phyloP scores from a whole-genome alignment of 192 early-diverging fungal genomes.

The Backusella mclennaniae region DNA sequence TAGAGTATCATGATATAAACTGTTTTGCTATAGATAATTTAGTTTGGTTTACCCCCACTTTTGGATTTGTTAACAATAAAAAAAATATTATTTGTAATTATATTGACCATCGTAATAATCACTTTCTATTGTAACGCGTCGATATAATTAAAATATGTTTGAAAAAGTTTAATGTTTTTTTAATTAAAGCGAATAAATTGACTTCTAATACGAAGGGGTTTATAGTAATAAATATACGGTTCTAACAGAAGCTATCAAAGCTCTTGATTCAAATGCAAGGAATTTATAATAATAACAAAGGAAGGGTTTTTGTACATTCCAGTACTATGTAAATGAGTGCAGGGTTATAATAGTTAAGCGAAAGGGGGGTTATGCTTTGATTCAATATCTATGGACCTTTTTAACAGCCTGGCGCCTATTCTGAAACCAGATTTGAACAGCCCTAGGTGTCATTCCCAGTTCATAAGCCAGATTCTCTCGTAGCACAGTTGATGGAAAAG shows the following conservation, averaged over 20 bases:
- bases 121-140: no score
- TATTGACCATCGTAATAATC: no score
- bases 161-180: no score
- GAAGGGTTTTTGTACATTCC: background rate
- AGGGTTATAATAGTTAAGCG: background rate
- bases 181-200: no score
- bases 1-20: no score
- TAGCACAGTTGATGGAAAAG: conserved; percentile 3
- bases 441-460: conserved; percentile 66
- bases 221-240: background rate
- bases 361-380: background rate
- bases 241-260: background rate
- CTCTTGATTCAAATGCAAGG: background rate
- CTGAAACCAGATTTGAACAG: conserved; percentile 86
- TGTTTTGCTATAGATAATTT: no score
- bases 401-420: conserved; percentile 59
- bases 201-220: no score
- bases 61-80: no score
- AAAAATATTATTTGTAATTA: no score
- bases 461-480: conserved; percentile 43
- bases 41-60: no score
- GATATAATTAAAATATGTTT: no score
- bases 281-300: no score
- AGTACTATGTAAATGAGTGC: background rate
- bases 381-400: conserved; percentile 2